Percentiles rank a stretch among this genome's conserved stretches.
Evolutionary conservation across 1,139 yeast genomes (phyloP).

Genomic region (Saccharomyces pastorianus): DNA sequence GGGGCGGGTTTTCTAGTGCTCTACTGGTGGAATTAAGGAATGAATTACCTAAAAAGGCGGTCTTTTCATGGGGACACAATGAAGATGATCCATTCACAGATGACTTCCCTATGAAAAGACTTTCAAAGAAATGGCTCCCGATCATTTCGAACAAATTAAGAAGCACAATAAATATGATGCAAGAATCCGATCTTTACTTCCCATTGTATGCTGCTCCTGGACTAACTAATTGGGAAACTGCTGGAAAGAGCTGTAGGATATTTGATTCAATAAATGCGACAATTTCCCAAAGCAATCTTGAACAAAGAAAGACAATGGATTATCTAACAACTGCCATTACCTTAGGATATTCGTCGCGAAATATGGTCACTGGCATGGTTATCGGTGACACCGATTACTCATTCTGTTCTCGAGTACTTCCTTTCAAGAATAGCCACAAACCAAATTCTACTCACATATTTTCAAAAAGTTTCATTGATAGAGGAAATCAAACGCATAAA

Average conservation of each 20-base stretch:
- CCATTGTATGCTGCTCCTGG: conserved; percentile 21
- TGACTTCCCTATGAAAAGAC: conserved; percentile 7
- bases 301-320: conserved; percentile 15
- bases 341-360: conserved; percentile 17
- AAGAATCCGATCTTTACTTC: conserved; percentile 26
- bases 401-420: conserved; percentile 14
- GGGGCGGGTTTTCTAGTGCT: conserved; percentile 71
- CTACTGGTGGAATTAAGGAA: conserved; percentile 52
- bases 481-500: conserved; percentile 17
- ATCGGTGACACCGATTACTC: conserved; percentile 14
- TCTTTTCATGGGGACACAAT: conserved; percentile 51
- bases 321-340: conserved; percentile 16
- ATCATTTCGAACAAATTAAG: conserved; percentile 21
- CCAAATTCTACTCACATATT: conserved; percentile 25
- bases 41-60: conserved; percentile 57
- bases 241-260: conserved; percentile 18
- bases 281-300: conserved; percentile 13
- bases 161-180: conserved; percentile 18
- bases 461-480: conserved; percentile 30
- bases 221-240: conserved; percentile 25
- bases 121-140: conserved; percentile 9
- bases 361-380: conserved; percentile 20
- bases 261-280: conserved; percentile 22
- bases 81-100: conserved; percentile 25
- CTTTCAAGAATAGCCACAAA: conserved; percentile 10